Evolutionary conservation across 1,139 yeast species (phyloP).

Genomic region (Arxiozyma telluris): DNA sequence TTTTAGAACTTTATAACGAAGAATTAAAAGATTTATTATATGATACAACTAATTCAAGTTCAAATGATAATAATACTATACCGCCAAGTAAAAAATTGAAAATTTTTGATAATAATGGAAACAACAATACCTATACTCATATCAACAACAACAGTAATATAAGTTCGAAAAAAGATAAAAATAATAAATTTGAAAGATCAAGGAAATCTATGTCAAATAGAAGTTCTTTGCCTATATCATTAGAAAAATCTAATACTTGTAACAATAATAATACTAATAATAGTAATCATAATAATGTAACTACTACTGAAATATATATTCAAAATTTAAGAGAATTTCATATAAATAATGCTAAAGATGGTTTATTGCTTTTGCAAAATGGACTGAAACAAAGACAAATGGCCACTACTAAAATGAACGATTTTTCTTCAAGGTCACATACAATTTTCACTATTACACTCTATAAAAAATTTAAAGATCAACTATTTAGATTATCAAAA

Average conservation of each 20-base stretch:
- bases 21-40: conserved; percentile 55
- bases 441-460: conserved; percentile 59
- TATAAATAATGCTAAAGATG: conserved; percentile 46
- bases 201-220: conserved; percentile 2
- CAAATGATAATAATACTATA: background rate
- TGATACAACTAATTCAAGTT: conserved; percentile 20
- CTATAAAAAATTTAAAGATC: conserved; percentile 33
- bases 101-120: conserved; percentile 41
- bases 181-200: background rate
- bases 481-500: conserved; percentile 43
- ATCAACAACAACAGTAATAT: background rate
- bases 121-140: conserved; percentile 2
- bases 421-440: conserved; percentile 62
- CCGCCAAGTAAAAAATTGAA: conserved; percentile 34
- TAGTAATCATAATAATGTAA: conserved; percentile 7
- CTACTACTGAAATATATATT: conserved; percentile 34
- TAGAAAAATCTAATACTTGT: background rate
- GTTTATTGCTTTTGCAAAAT: conserved; percentile 42
- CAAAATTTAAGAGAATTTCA: conserved; percentile 51
- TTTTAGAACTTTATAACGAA: conserved; percentile 67
- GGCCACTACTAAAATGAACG: conserved; percentile 63
- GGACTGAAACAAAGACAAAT: conserved; percentile 55
- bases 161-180: conserved; percentile 1
- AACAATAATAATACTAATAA: conserved; percentile 8
- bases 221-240: conserved; percentile 4